Conservation (phyloP, 805 yeast genomes). For the Jamesozyma gamospora region DNA sequence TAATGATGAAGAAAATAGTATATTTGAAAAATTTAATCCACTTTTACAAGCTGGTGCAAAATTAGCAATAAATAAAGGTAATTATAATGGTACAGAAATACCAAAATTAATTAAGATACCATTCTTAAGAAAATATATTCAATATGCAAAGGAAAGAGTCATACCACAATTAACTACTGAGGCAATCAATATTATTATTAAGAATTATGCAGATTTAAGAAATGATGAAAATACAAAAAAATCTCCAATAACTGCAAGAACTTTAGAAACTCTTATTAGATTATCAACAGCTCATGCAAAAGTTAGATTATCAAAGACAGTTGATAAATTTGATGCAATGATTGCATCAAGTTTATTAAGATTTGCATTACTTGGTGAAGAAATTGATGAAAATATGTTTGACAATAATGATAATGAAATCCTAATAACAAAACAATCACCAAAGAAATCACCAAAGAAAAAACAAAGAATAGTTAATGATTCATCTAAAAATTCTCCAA, state of each 20-base stretch:
- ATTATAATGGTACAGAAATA: slow-evolving; percentile 28
- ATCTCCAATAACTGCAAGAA: slow-evolving; percentile 96
- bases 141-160: slow-evolving; percentile 83
- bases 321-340: slow-evolving; percentile 68
- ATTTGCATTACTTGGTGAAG: slow-evolving; percentile 59
- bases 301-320: slow-evolving; percentile 70
- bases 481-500: slow-evolving; percentile 13
- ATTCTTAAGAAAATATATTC: slow-evolving; percentile 84
- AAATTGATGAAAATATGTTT: slow-evolving; percentile 18
- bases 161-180: slow-evolving; percentile 67
- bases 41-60: slow-evolving; percentile 72
- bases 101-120: slow-evolving; percentile 59
- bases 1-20: slow-evolving; percentile 43
- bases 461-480: slow-evolving; percentile 16
- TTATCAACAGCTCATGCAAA: slow-evolving; percentile 94
- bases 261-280: slow-evolving; percentile 90
- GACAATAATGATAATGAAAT: slow-evolving; percentile 16
- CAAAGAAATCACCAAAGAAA: slow-evolving; percentile 29
- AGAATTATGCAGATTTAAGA: slow-evolving; percentile 70
- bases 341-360: slow-evolving; percentile 80
- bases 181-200: slow-evolving; percentile 75
- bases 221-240: slow-evolving; percentile 74
- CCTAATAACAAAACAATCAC: slow-evolving; percentile 13
- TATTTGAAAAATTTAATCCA: slow-evolving; percentile 80
- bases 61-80: slow-evolving; percentile 30